Conservation (phyloP, 345 rosid species). For the Eucalyptus pauciflora region DNA sequence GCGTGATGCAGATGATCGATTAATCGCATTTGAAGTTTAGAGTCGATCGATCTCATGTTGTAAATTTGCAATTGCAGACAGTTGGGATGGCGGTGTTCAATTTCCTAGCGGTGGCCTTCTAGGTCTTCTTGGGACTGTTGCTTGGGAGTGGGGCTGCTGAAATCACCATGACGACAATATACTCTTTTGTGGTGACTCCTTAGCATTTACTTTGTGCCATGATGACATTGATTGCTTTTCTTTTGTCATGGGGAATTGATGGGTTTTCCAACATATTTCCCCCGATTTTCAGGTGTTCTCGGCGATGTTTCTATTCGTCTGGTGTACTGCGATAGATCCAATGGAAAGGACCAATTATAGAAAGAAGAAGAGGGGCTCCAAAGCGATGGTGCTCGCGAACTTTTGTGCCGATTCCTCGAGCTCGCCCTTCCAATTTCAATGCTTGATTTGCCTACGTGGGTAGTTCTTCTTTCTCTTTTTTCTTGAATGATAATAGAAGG, state of each 20-base stretch:
- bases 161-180: conserved; percentile 46
- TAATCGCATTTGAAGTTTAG: not conserved
- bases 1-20: not conserved
- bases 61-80: conserved; percentile 27
- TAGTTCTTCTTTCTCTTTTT: too few species aligned
- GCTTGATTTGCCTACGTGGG: too few species aligned
- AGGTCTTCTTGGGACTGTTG: conserved; percentile 67
- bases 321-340: too few species aligned
- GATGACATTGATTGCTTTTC: not conserved
- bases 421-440: too few species aligned
- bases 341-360: too few species aligned
- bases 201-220: not conserved
- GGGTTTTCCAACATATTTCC: not conserved
- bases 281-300: conserved; percentile 34
- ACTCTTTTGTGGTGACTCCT: conserved; percentile 54
- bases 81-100: conserved; percentile 70
- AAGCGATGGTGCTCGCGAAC: accelerated
- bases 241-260: not conserved
- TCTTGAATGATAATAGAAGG: too few species aligned
- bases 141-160: conserved; percentile 68
- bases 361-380: too few species aligned
- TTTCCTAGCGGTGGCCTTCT: conserved; percentile 54
- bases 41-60: not conserved
- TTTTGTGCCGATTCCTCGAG: too few species aligned
- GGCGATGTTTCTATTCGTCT: accelerated